phyloP scores from a whole-genome alignment of 306 rosid species.

The Prunus campanulata region DNA sequence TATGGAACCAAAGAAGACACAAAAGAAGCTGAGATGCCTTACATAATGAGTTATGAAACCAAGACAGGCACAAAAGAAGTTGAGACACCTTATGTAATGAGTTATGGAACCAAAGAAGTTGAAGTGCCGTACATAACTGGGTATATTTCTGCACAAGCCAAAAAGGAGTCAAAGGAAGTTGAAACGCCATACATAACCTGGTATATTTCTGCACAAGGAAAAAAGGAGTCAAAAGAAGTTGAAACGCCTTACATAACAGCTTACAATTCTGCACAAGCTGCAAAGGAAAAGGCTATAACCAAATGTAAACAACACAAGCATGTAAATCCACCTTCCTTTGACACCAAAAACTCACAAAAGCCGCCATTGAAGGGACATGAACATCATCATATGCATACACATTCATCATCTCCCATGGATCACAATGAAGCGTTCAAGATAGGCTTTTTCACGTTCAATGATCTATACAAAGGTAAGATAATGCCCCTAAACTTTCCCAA shows the following conservation, averaged over 20 bases:
- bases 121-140: not conserved
- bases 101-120: not conserved
- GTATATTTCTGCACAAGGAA: not conserved
- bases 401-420: constrained; percentile 18
- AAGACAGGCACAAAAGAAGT: not conserved
- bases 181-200: not conserved
- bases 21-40: not conserved
- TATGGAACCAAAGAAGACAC: not conserved
- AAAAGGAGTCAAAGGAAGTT: not conserved
- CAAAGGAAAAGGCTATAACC: not conserved
- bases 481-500: constrained; percentile 56
- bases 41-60: not conserved
- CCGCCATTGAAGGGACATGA: not conserved
- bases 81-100: not conserved
- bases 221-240: not conserved
- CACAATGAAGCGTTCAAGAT: constrained; percentile 47
- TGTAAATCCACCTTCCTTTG: no score
- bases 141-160: not conserved
- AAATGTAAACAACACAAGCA: not conserved
- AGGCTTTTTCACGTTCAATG: constrained; percentile 47
- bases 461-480: constrained; percentile 39
- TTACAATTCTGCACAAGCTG: not conserved
- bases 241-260: not conserved
- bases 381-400: constrained; percentile 15
- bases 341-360: not conserved